A percentile compares a stretch with the other conserved stretches of the same genome.
phyloP scores from a whole-genome alignment of 305 asterid species.

The Euphrasia arctica region DNA sequence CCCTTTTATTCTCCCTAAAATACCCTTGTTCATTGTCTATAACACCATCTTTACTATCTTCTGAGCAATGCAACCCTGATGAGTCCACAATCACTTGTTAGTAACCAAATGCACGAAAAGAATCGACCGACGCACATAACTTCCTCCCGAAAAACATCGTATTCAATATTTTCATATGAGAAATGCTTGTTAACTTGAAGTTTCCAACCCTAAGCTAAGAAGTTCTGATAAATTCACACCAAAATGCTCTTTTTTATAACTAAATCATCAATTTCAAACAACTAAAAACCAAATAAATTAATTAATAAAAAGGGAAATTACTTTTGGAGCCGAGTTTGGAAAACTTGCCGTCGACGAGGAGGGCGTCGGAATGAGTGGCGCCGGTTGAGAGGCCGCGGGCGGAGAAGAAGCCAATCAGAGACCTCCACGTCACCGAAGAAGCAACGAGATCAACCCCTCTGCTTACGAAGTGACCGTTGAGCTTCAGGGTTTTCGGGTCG shows the following conservation, averaged over 20 bases:
- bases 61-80: slow-evolving; percentile 45
- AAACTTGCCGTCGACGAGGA: slow-evolving; percentile 62
- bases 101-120: not conserved
- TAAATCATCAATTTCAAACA: not conserved
- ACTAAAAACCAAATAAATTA: not conserved
- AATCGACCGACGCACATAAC: not conserved
- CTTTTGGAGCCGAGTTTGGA: slow-evolving; percentile 59
- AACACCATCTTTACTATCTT: slow-evolving; percentile 26
- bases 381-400: slow-evolving; percentile 71
- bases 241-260: no score
- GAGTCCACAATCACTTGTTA: not conserved
- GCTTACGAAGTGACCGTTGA: slow-evolving; percentile 79
- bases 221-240: not conserved
- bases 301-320: slow-evolving; percentile 22
- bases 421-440: slow-evolving; percentile 80
- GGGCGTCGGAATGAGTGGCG: slow-evolving; percentile 44
- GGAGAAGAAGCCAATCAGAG: slow-evolving; percentile 71
- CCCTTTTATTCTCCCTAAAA: slow-evolving; percentile 30
- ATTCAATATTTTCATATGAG: not conserved
- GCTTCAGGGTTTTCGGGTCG: slow-evolving; percentile 63
- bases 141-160: no score
- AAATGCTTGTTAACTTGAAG: no score
- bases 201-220: not conserved
- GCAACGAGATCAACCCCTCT: slow-evolving; percentile 72
- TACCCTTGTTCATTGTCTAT: slow-evolving; percentile 11